phyloP scores from a whole-genome alignment of 2,329 filamentous ascomycete genomes.

The Phaeosphaeriaceae sp. region DNA sequence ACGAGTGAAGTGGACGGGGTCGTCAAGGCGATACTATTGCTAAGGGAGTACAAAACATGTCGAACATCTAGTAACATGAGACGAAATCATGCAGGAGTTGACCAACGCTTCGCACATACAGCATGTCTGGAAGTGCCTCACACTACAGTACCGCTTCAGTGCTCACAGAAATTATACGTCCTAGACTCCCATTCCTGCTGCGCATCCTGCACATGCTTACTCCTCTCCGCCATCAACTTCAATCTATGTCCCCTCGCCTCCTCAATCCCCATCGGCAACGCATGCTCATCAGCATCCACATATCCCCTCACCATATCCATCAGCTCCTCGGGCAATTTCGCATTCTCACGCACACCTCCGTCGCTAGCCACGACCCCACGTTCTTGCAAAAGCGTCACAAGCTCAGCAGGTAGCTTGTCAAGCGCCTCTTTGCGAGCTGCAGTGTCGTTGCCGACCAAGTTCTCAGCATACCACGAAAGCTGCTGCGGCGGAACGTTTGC shows the following conservation, averaged over 20 bases:
- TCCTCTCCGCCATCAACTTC: constrained; percentile 21
- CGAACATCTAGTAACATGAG: no score
- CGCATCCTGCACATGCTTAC: constrained; percentile 1
- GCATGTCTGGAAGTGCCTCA: neutral
- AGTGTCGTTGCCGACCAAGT: constrained; percentile 12
- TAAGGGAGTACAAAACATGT: no score
- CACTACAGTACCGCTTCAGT: constrained; percentile 5
- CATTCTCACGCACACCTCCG: neutral
- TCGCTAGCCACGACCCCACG: constrained; percentile 3
- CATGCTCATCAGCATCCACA: constrained; percentile 7
- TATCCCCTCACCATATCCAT: constrained; percentile 20
- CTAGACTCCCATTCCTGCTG: constrained; percentile 7
- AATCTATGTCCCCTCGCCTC: constrained; percentile 24
- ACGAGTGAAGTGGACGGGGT: no score
- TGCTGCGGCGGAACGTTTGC: constrained; percentile 62
- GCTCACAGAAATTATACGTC: constrained; percentile 26
- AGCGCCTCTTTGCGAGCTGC: constrained; percentile 4
- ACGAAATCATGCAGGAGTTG: no score
- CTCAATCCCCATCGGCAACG: constrained; percentile 22
- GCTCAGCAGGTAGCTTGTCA: constrained; percentile 16
- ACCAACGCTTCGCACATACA: neutral
- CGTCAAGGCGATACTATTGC: no score
- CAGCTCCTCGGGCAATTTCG: constrained; percentile 23
- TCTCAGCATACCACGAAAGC: constrained; percentile 53
- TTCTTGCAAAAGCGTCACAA: constrained; percentile 17